Percentiles rank a stretch among this genome's conserved stretches.
Conservation (phyloP, 2,329 filamentous ascomycete genomes). For the Gliomastix tumulicola region DNA sequence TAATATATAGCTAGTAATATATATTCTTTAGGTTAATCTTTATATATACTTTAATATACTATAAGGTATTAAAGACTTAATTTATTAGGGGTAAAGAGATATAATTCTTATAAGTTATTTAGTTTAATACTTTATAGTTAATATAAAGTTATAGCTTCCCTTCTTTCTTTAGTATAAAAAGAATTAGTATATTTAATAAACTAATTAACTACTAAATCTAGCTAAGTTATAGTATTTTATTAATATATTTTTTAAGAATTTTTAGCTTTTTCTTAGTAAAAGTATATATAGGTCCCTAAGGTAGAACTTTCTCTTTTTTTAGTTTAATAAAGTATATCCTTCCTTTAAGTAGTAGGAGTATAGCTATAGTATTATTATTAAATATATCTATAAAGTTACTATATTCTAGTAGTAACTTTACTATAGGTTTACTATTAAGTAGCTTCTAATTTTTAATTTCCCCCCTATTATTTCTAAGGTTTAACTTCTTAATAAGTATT, state of each 20-base stretch:
- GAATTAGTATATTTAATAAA: not conserved
- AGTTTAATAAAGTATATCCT: not conserved
- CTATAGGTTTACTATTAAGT: not conserved
- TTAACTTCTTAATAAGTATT: not conserved
- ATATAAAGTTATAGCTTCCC: not conserved
- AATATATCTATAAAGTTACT: not conserved
- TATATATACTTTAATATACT: constrained; percentile 1
- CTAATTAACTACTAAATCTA: not conserved
- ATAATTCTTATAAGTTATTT: not conserved
- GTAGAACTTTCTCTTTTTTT: not conserved
- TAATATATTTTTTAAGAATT: not conserved
- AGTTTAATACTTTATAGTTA: not conserved
- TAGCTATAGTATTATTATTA: not conserved
- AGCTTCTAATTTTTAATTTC: not conserved
- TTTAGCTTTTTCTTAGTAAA: not conserved
- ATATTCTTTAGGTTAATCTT: not conserved
- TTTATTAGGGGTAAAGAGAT: not conserved
- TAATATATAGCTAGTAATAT: constrained; percentile 2
- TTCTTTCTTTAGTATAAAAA: not conserved
- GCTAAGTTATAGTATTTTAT: not conserved
- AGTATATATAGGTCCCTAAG: not conserved
- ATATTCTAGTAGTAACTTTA: too few relatives aligned
- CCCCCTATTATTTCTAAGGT: not conserved
- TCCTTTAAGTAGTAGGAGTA: not conserved
- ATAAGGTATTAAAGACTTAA: not conserved